Percentiles rank a stretch among this genome's conserved stretches.
phyloP scores from a whole-genome alignment of 768 basidiomycete species.

The Fistulinella prunicolor region DNA sequence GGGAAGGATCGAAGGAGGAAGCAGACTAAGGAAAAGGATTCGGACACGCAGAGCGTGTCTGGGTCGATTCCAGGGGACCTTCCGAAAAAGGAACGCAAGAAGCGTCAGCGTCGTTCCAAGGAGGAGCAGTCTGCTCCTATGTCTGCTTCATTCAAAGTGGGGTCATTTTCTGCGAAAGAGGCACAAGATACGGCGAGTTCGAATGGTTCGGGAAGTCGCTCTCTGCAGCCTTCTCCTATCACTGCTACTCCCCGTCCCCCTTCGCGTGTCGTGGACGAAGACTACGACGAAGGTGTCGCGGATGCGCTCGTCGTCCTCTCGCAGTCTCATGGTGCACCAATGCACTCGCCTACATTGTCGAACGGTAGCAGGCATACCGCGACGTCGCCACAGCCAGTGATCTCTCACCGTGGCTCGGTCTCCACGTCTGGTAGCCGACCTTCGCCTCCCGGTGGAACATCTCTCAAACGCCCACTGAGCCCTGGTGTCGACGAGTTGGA shows the following conservation, averaged over 20 bases:
- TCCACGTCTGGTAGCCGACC: constrained; percentile 63
- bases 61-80: constrained; percentile 36
- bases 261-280: constrained; percentile 77
- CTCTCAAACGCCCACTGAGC: constrained; percentile 68
- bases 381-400: constrained; percentile 45
- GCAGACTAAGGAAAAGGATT: constrained; percentile 49
- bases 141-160: constrained; percentile 33
- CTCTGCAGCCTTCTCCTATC: constrained; percentile 71
- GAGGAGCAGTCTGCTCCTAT: constrained; percentile 39
- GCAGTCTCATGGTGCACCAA: constrained; percentile 36
- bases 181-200: constrained; percentile 67
- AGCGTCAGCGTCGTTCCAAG: constrained; percentile 42
- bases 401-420: constrained; percentile 61
- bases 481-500: constrained; percentile 61
- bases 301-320: constrained; percentile 76
- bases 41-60: constrained; percentile 32
- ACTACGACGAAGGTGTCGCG: constrained; percentile 92
- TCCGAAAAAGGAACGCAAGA: constrained; percentile 58
- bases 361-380: constrained; percentile 51
- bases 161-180: constrained; percentile 37
- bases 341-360: constrained; percentile 58
- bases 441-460: constrained; percentile 52
- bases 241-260: constrained; percentile 58
- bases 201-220: constrained; percentile 57
- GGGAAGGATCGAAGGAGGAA: constrained; percentile 46